Evolutionary conservation across 176 grass and related monocot species (phyloP), one percentile per base, ranked within the genome.

Genomic region (Lolium perenne): DNA sequence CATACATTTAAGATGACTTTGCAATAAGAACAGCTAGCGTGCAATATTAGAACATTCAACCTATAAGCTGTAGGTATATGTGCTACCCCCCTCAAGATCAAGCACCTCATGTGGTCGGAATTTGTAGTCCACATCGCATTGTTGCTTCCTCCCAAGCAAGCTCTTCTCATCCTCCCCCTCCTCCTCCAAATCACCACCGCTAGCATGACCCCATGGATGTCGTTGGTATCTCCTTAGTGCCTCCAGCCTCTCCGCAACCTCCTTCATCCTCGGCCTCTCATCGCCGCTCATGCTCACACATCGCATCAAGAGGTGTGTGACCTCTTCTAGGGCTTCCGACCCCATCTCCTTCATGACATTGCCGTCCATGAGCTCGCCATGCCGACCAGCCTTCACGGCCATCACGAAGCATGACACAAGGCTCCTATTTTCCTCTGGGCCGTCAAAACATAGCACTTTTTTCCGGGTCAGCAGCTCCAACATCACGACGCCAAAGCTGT

Each of bases 401-500:
- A n/a, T 74, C 38, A 75, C n/a, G 38, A 95, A 95, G 72, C 79
- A 1, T 18, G 66, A 70, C 66, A 70, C 38, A 20, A 70, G 66
- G 66, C 66, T 70, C 38, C 38, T 70, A 1, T 18, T 4, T 4
- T 70, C 3, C 18, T 70, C 38, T 2, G 66, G 66, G 3, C 66
- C 66, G 0, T 70, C 66, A 0, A 70, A 70, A 20, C 2, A 9
- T 0, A 70, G 8, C 16, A 18, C 82, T 22, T 92, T 92, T 79
- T 90, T 92, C 80, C 85, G 80, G 0, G 90, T 94, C 1, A 95
- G 49, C 43, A 95, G 74, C 82, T 92, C 93, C 4, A 92, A 65
- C 14, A 95, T 2, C 8, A 95, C 80, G 3, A 94, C 90, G 0
- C 87, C 93, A 25, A 94, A 94, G 73, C 90, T 92, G 5, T 94